phyloP scores from a whole-genome alignment of 768 basidiomycete species.

The Cystofilobasidium macerans region DNA sequence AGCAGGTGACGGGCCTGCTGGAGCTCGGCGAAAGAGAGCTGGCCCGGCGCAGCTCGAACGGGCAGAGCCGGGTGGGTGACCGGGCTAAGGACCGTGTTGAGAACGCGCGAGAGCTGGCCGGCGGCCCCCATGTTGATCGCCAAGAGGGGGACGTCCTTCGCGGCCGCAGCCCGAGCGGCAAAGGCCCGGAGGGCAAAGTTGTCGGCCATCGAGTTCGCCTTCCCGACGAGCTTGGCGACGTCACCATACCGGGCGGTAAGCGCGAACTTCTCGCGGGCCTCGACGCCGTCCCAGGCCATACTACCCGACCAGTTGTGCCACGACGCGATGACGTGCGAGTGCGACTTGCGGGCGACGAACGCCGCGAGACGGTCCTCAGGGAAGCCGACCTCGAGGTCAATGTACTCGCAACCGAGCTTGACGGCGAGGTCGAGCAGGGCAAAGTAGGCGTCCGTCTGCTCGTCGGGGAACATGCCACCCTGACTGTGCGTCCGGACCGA shows the following conservation, averaged over 20 bases:
- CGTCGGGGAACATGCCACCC: slow-evolving; percentile 83
- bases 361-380: slow-evolving; percentile 53
- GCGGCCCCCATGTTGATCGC: slow-evolving; percentile 84
- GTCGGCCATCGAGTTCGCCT: slow-evolving; percentile 60
- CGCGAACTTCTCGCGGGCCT: slow-evolving; percentile 58
- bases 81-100: slow-evolving; percentile 77
- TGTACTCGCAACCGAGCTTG: slow-evolving; percentile 75
- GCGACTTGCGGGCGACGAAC: slow-evolving; percentile 53
- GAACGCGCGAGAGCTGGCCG: slow-evolving; percentile 80
- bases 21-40: slow-evolving; percentile 77
- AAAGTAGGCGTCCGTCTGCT: slow-evolving; percentile 57
- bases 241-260: slow-evolving; percentile 62
- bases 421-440: slow-evolving; percentile 67
- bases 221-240: slow-evolving; percentile 84
- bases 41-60: slow-evolving; percentile 78
- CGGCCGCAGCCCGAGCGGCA: slow-evolving; percentile 43
- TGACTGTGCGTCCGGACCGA: slow-evolving; percentile 79
- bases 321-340: slow-evolving; percentile 73
- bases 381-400: slow-evolving; percentile 80
- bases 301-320: slow-evolving; percentile 90
- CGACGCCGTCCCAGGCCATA: slow-evolving; percentile 63
- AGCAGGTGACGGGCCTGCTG: slow-evolving; percentile 68
- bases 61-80: slow-evolving; percentile 84
- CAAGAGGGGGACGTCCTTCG: slow-evolving; percentile 63
- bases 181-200: slow-evolving; percentile 72